Evolutionary conservation across 148 eudicot species (phyloP).

Genomic region (Chenopodium berlandieri): DNA sequence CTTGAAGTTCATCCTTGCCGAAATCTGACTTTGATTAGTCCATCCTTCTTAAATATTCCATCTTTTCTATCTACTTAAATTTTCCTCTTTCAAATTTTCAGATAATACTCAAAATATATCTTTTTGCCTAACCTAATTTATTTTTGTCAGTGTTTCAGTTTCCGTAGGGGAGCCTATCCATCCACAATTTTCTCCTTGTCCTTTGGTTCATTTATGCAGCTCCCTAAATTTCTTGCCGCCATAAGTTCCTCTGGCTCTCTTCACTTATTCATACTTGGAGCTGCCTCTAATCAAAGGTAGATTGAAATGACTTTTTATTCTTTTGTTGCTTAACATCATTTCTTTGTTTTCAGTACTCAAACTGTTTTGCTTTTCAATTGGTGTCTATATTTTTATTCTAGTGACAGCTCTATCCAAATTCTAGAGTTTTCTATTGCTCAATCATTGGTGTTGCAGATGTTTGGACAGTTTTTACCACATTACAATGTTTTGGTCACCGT

Average conservation of each 20-base stretch:
- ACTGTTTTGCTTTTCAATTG: background rate
- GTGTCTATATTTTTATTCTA: background rate
- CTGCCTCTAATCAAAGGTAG: constrained; percentile 63
- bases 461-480: background rate
- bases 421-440: background rate
- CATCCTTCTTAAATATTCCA: too few relatives aligned
- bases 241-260: constrained; percentile 93
- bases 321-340: background rate
- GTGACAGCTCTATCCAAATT: background rate
- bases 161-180: constrained; percentile 89
- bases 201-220: constrained; percentile 69
- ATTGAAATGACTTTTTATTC: background rate
- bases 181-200: constrained; percentile 85
- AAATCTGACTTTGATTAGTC: too few relatives aligned
- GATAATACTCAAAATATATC: background rate
- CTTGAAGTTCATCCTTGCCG: too few relatives aligned
- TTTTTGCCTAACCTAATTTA: constrained; percentile 21
- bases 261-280: constrained; percentile 70
- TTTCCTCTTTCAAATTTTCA: background rate
- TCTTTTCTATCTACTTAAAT: too few relatives aligned
- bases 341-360: background rate
- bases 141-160: constrained; percentile 72
- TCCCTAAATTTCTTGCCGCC: constrained; percentile 79
- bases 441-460: background rate
- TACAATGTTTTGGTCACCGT: background rate